A percentile compares a stretch with the other conserved stretches of the same genome.
Evolutionary conservation across 345 rosid genomes (phyloP).

Genomic region (Eucalyptus melliodora): DNA sequence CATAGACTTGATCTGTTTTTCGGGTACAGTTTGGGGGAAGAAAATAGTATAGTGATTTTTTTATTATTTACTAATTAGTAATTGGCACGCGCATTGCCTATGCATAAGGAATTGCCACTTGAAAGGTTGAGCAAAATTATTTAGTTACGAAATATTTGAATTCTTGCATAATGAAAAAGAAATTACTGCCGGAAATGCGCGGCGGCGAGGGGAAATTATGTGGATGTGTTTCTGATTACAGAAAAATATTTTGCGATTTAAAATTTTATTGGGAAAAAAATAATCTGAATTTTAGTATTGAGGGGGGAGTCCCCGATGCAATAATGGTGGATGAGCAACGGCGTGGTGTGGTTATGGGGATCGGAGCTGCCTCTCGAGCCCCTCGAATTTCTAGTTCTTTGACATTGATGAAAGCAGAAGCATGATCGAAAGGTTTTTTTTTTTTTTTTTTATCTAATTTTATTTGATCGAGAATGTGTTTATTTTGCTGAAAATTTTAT

Average conservation of each 20-base stretch:
- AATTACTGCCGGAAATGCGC: background rate
- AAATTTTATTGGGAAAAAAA: background rate
- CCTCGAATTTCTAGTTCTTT: background rate
- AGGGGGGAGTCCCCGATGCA: background rate
- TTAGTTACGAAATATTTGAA: background rate
- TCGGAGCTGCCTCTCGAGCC: background rate
- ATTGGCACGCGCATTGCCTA: background rate
- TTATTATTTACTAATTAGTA: too few relatives aligned
- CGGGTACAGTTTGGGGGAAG: background rate
- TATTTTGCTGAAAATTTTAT: background rate
- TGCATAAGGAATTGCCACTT: background rate
- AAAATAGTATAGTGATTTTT: too few relatives aligned
- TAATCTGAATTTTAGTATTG: background rate
- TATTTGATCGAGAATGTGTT: fast-evolving
- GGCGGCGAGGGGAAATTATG: background rate
- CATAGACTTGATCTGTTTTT: background rate
- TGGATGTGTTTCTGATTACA: background rate
- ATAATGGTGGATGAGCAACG: background rate
- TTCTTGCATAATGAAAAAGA: background rate
- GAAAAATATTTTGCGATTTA: background rate
- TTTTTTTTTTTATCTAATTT: background rate
- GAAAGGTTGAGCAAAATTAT: background rate
- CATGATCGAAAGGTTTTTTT: background rate
- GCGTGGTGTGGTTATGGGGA: background rate
- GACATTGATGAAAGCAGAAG: background rate